Evolutionary conservation across 2,329 filamentous ascomycete genomes (phyloP).

Genomic region (Fusarium cicatricum): DNA sequence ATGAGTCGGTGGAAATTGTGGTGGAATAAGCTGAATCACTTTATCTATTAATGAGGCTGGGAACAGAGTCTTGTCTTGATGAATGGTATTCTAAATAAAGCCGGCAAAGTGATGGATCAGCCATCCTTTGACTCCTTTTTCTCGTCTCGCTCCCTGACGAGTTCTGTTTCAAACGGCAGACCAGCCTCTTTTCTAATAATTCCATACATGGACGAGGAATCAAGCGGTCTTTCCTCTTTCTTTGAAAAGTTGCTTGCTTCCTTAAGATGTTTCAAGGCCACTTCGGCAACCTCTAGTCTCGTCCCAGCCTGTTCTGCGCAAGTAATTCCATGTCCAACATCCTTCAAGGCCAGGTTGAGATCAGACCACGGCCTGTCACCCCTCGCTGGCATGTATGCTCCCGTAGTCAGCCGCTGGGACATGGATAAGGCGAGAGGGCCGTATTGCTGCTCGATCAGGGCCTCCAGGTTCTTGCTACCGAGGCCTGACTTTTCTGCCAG

Average conservation of each 20-base stretch:
- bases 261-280: constrained; percentile 53
- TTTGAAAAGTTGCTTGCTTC: constrained; percentile 52
- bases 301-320: constrained; percentile 52
- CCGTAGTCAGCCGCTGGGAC: constrained; percentile 49
- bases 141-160: constrained; percentile 44
- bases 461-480: constrained; percentile 50
- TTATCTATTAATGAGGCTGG: neutral
- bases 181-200: constrained; percentile 54
- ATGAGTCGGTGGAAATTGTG: neutral
- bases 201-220: constrained; percentile 62
- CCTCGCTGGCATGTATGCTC: constrained; percentile 48
- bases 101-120: neutral
- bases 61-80: neutral
- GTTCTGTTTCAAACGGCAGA: constrained; percentile 53
- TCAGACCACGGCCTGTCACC: constrained; percentile 56
- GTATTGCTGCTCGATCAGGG: constrained; percentile 53
- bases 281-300: constrained; percentile 51
- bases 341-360: constrained; percentile 59
- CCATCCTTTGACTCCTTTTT: neutral
- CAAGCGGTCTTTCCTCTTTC: constrained; percentile 48
- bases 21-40: too few relatives aligned
- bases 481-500: constrained; percentile 57
- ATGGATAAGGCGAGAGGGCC: constrained; percentile 49
- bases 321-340: constrained; percentile 58
- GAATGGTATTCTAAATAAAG: neutral